A percentile compares a stretch with the other conserved stretches of the same genome.
Conservation (phyloP, 306 rosid genomes). For the Mimosa pudica region DNA sequence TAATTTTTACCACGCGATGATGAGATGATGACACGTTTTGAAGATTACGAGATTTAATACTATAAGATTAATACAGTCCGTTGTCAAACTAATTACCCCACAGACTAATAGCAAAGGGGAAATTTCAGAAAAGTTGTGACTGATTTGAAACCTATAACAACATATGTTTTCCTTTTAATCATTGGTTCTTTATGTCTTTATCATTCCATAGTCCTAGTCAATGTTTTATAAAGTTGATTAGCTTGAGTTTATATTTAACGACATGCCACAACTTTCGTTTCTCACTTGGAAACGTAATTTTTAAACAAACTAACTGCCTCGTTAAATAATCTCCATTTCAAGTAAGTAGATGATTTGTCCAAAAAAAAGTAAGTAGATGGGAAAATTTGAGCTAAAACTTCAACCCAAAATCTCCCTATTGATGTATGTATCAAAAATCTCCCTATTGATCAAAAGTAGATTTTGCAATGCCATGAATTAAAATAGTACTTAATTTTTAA, state of each 20-base stretch:
- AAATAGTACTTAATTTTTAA: no score
- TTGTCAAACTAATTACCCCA: slow-evolving; percentile 20
- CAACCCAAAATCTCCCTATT: no score
- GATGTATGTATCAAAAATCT: no score
- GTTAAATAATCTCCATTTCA: no score
- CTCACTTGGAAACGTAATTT: not conserved
- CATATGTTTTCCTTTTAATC: slow-evolving; percentile 28
- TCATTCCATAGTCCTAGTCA: slow-evolving; percentile 6
- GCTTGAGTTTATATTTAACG: not conserved
- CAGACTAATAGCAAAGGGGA: slow-evolving; percentile 18
- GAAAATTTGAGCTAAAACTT: no score
- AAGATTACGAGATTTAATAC: slow-evolving; percentile 5
- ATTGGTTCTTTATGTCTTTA: slow-evolving; percentile 35
- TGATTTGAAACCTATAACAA: slow-evolving; percentile 36
- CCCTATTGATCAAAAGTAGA: no score
- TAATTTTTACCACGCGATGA: not conserved
- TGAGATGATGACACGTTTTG: not conserved
- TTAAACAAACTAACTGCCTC: not conserved
- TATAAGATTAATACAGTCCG: not conserved
- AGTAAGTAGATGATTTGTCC: no score
- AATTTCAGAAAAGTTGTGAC: slow-evolving; percentile 28
- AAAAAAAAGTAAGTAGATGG: no score
- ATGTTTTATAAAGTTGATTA: not conserved
- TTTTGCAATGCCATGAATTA: no score
- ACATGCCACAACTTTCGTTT: not conserved